Percentiles rank a stretch among this genome's conserved stretches.
phyloP scores from a whole-genome alignment of 2,329 filamentous ascomycete species.

The Penicillium griseofulvum region DNA sequence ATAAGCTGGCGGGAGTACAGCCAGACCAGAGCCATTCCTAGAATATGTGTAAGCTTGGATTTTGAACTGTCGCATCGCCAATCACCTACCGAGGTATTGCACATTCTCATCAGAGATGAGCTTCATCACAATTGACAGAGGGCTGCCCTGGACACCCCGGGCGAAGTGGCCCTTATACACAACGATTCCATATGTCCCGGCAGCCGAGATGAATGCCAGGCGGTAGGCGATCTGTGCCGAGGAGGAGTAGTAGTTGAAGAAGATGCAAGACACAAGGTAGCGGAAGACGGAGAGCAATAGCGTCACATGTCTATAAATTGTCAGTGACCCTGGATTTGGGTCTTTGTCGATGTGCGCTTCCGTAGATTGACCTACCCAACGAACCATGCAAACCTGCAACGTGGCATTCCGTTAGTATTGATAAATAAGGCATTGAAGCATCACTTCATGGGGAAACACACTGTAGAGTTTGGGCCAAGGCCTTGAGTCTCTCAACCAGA shows the following conservation, averaged over 20 bases:
- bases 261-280: conserved; percentile 81
- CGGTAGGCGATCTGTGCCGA: conserved; percentile 85
- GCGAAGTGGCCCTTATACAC: conserved; percentile 97
- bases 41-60: conserved; percentile 5
- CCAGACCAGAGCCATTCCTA: conserved; percentile 93
- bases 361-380: conserved; percentile 60
- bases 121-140: conserved; percentile 62
- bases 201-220: conserved; percentile 82
- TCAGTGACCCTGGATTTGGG: conserved; percentile 20
- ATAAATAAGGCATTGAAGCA: conserved; percentile 9
- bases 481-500: conserved; percentile 70
- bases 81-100: conserved; percentile 81
- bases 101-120: conserved; percentile 90
- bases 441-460: conserved; percentile 55
- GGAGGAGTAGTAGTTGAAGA: conserved; percentile 78
- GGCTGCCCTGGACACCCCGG: conserved; percentile 67
- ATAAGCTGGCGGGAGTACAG: conserved; percentile 86
- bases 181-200: conserved; percentile 92
- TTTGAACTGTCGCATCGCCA: not conserved
- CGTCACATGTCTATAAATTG: conserved; percentile 68
- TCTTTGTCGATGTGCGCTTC: not conserved
- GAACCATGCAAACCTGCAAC: conserved; percentile 66
- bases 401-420: conserved; percentile 32
- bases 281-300: conserved; percentile 79
- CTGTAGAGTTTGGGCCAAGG: conserved; percentile 85